phyloP scores from a whole-genome alignment of 805 yeast genomes.

The Sugiyamaella boreocaroliniensis region DNA sequence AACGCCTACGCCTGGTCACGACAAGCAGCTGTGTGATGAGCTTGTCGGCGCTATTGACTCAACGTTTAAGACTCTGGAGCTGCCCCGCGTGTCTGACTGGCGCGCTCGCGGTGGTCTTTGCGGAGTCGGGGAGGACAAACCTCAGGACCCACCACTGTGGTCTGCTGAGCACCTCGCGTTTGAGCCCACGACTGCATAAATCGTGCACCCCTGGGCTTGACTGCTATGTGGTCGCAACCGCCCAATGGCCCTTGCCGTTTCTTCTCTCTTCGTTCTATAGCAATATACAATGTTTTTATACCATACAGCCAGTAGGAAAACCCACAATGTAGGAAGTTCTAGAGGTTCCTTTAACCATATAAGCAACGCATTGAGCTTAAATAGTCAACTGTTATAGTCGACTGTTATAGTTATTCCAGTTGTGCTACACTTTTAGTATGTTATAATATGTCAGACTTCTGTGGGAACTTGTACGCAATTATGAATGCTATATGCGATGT shows the following conservation, averaged over 20 bases:
- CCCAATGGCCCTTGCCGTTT: neutral
- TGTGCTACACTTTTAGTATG: neutral
- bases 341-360: too few relatives aligned
- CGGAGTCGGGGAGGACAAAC: conserved; percentile 63
- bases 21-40: conserved; percentile 63
- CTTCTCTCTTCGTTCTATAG: neutral
- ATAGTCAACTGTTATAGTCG: too few relatives aligned
- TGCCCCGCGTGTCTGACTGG: conserved; percentile 77
- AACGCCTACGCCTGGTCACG: conserved; percentile 99
- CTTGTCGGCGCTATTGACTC: conserved; percentile 73
- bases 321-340: too few relatives aligned
- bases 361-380: too few relatives aligned
- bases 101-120: conserved; percentile 76
- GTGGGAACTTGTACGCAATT: neutral
- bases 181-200: conserved; percentile 6
- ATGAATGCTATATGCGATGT: neutral
- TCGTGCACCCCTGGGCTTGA: neutral
- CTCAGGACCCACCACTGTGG: conserved; percentile 59
- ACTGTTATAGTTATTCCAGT: too few relatives aligned
- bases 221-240: neutral
- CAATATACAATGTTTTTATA: too few relatives aligned
- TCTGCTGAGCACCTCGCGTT: conserved; percentile 65
- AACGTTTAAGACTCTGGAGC: conserved; percentile 66
- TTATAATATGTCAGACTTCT: neutral
- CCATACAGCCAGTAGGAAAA: too few relatives aligned